Evolutionary conservation across 139 green algal species (phyloP), one percentile per base, ranked within the genome.

Genomic region (Ettlia oleoabundans): DNA sequence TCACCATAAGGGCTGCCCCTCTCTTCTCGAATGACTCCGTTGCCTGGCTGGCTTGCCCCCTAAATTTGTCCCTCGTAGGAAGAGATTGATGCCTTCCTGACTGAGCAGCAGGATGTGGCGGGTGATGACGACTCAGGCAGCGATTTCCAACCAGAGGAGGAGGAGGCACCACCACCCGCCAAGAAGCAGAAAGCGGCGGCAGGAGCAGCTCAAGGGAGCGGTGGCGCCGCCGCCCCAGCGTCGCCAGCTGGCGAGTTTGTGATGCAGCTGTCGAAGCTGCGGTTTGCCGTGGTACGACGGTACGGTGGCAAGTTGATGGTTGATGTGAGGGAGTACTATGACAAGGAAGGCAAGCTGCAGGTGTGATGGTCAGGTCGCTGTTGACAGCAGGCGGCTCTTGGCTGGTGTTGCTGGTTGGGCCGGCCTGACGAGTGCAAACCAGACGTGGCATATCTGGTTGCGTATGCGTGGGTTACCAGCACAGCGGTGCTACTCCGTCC

Each of bases 301-400:
- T 90, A 81, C 53, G 82, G 77, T 47, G 71, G 76, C 32, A 83
- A 79, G 15, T 33, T 28, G 52, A 67, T 89, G 33, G 82, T 86
- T 15, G 85, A 94, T 62, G 58, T 94, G 55, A 63, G 90, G 35
- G 83, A 92, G 52, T 94, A 76, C 41, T 94, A 93, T 38, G 72
- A 89, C 5, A 91, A 94, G 85, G 83, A 86, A 18, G 53, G 58
- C 2, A 13, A 13, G 24, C 53, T 80, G 52, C 51, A 63, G 71
- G 71, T 65, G 47, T 15, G 71, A n/a, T n/a, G n/a, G n/a, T n/a
- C n/a, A n/a, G n/a, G n/a, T n/a, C n/a, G n/a, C n/a, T n/a, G n/a
- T n/a, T n/a, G n/a, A n/a, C n/a, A n/a, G n/a, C n/a, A n/a, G n/a
- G n/a, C n/a, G n/a, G n/a, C n/a, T n/a, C n/a, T n/a, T n/a, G n/a